Percentiles rank a stretch among this genome's conserved stretches.
phyloP scores from a whole-genome alignment of 495 filamentous ascomycete genomes.

The Alectoria sarmentosa region DNA sequence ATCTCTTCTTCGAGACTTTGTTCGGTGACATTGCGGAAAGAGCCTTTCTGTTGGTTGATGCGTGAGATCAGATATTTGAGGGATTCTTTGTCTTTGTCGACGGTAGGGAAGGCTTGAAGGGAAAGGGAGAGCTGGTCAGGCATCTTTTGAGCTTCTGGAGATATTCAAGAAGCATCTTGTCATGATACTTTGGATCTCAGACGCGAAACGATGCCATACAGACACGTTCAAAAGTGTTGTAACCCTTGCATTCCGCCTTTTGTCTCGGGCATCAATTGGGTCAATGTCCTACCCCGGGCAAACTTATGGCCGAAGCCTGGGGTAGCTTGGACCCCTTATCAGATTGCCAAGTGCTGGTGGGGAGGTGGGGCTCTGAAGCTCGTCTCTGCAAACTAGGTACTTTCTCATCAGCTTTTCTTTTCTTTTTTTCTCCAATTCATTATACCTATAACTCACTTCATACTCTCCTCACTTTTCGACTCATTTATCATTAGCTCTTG shows the following conservation, averaged over 20 bases:
- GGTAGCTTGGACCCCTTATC: too few species aligned
- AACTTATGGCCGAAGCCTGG: neutral
- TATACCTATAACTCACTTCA: neutral
- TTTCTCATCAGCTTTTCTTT: neutral
- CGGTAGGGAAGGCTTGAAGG: constrained; percentile 53
- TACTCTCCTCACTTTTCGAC: neutral
- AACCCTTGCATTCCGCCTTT: neutral
- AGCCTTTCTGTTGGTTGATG: constrained; percentile 66
- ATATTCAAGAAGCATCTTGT: neutral
- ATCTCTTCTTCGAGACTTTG: constrained; percentile 54
- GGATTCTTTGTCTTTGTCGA: constrained; percentile 48
- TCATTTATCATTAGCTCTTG: too few species aligned
- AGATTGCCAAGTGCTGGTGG: neutral
- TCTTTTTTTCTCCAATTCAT: neutral
- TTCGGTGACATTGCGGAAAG: constrained; percentile 63
- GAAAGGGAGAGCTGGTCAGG: constrained; percentile 37
- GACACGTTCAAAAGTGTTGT: neutral
- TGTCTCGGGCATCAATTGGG: neutral
- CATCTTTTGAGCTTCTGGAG: neutral
- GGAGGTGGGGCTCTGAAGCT: neutral
- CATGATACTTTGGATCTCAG: neutral
- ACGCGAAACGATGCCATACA: neutral
- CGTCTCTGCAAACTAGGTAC: neutral
- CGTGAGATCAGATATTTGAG: constrained; percentile 66
- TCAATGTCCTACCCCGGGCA: neutral